These are phyloP conservation scores for Phialophora tarda DNA, from an alignment of 2,329 filamentous ascomycete genomes.

Conservation along the genomic window DNA sequence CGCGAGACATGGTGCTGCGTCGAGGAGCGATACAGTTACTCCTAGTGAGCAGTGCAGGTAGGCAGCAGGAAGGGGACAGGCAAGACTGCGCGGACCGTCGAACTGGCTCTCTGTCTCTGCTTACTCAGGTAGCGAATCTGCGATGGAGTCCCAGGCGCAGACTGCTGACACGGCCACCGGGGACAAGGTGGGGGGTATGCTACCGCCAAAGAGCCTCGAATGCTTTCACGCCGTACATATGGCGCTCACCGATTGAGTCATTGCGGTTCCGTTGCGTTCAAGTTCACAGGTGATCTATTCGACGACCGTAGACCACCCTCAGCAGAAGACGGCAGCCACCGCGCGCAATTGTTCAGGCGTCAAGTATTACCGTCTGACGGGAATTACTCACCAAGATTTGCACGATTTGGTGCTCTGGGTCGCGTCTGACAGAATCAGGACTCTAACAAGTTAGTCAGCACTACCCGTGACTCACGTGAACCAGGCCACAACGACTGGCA, in stretches of 20 bases:
- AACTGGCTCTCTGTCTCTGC: neutral
- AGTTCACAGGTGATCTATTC: neutral
- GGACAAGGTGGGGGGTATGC: neutral
- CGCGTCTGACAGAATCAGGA: neutral
- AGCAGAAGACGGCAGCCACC: neutral
- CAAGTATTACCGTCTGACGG: neutral
- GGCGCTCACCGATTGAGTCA: neutral
- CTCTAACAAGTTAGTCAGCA: neutral
- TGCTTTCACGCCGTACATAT: neutral
- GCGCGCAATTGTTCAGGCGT: neutral
- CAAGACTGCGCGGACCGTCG: neutral
- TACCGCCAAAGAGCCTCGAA: neutral
- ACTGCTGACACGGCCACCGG: neutral
- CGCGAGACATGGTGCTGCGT: constrained; percentile 15
- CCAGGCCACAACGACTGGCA: neutral
- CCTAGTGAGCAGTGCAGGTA: neutral
- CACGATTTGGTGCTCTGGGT: neutral
- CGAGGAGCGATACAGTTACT: neutral
- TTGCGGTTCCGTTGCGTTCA: neutral
- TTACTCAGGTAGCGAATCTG: constrained; percentile 2
- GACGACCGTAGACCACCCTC: neutral
- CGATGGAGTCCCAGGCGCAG: neutral
- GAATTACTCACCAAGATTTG: neutral
- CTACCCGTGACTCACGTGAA: neutral
- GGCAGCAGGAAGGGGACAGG: neutral